Evolutionary conservation across 352 stramenopile species (phyloP), one percentile per base, ranked within the genome.

Genomic region (Phytophthora foliorum): DNA sequence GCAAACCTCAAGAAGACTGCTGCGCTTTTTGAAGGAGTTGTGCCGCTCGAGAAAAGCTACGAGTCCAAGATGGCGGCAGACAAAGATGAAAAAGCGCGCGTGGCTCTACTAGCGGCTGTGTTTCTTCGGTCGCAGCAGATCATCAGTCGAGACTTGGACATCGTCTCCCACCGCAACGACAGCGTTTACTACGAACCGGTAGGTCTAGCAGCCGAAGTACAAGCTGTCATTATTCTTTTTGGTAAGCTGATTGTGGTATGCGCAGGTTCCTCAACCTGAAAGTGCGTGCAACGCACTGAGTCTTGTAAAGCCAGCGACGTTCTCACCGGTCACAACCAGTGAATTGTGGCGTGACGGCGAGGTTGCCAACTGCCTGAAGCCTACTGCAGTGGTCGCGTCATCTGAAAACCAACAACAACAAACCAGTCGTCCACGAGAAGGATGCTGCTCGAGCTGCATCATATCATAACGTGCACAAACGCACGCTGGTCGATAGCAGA

Each of bases 151-250:
- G 82, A 91, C 42, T 36, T 93, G 22, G 81, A 93, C 57, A 88
- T 93, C 50, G 78, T 87, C 45, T 84, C 84, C 1, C 77, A 85
- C 38, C 81, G 84, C 48, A 92, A 92, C 58, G 80, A 90, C 50
- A 86, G 71, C 53, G 81, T 91, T 9, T 92, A 91, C 54, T 90
- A 90, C 57, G 79, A 91, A 60, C 74, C 75, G 67, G 83, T 90
- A 71, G 38, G 72, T 57, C 6, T 13, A n/a, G 16, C 13, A 59
- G 19, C 31, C 9, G 25, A 45, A 45, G 38, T 22, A 5, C 17
- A 10, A 45, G 17, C 0, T 22, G 10, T 45, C 14, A 19, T 22
- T 45, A 2, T 45, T 22, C 5, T 22, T 19, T 45, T 19, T 24
- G 6, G 34, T 16, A 45, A 19, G 17, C 38, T 45, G 4, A 45